These are phyloP conservation scores for Tribonema minus DNA, from an alignment of 108 stramenopile genomes.

Conservation along the genomic window DNA sequence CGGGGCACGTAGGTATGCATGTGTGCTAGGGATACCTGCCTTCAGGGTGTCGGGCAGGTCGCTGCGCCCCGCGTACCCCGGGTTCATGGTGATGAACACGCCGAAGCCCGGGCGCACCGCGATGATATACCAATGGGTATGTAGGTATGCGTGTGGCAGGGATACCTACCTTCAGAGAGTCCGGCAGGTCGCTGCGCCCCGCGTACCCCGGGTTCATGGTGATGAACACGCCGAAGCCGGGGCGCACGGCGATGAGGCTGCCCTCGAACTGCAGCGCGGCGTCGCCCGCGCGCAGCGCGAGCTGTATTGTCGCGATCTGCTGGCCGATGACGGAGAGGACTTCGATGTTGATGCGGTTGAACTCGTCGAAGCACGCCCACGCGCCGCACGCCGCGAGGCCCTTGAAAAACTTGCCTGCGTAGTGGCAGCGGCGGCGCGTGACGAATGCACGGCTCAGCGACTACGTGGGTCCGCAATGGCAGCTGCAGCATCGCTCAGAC, in stretches of 20 bases:
- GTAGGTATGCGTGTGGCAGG: too few species aligned
- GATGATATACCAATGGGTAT: too few species aligned
- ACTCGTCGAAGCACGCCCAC: conserved; percentile 74
- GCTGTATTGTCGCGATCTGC: conserved; percentile 66
- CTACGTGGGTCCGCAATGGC: too few species aligned
- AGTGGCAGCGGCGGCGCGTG: too few species aligned
- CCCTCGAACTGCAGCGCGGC: conserved; percentile 56
- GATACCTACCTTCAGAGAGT: conserved; percentile 42
- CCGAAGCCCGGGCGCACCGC: conserved; percentile 53
- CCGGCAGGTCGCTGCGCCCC: conserved; percentile 46
- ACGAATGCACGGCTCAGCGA: too few species aligned
- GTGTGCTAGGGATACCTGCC: too few species aligned
- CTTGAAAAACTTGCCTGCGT: conserved; percentile 70
- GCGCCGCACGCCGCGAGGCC: conserved; percentile 65
- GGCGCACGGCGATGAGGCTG: conserved; percentile 49
- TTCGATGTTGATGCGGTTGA: conserved; percentile 72
- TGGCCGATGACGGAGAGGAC: conserved; percentile 68
- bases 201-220: conserved; percentile 74
- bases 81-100: conserved; percentile 71
- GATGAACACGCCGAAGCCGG: conserved; percentile 62
- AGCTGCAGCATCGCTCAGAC: too few species aligned
- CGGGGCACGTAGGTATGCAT: too few species aligned
- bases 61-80: conserved; percentile 63
- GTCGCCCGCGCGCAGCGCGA: conserved; percentile 43
- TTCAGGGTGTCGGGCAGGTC: conserved; percentile 42